Evolutionary conservation across 768 basidiomycete genomes (phyloP).

Genomic region (Rhizopogon salebrosus): DNA sequence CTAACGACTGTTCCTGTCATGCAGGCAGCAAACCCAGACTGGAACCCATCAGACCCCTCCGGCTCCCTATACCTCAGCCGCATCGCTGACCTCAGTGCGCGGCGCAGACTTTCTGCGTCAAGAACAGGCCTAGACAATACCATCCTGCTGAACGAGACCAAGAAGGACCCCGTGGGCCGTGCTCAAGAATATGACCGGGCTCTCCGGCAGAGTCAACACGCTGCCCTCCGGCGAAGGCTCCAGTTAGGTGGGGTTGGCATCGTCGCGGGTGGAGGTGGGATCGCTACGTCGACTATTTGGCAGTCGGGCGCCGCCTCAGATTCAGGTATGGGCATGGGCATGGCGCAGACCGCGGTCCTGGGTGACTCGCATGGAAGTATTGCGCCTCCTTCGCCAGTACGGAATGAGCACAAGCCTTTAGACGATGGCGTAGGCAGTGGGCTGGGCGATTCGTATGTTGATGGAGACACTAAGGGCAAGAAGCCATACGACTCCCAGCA

Average conservation of each 20-base stretch:
- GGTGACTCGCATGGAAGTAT: slow-evolving; percentile 72
- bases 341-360: slow-evolving; percentile 67
- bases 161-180: slow-evolving; percentile 42
- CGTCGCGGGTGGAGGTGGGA: slow-evolving; percentile 38
- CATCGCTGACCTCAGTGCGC: slow-evolving; percentile 65
- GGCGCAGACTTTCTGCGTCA: slow-evolving; percentile 26
- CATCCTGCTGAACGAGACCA: slow-evolving; percentile 25
- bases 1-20: slow-evolving; percentile 3
- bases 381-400: slow-evolving; percentile 18
- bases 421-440: slow-evolving; percentile 58
- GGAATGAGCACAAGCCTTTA: slow-evolving; percentile 41
- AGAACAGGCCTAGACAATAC: slow-evolving; percentile 22
- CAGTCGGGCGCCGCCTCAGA: slow-evolving; percentile 39
- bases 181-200: slow-evolving; percentile 76
- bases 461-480: slow-evolving; percentile 45
- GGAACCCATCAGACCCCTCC: slow-evolving; percentile 88
- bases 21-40: slow-evolving; percentile 89
- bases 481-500: slow-evolving; percentile 35
- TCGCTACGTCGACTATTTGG: slow-evolving; percentile 44
- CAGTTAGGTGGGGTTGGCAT: slow-evolving; percentile 18
- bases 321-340: slow-evolving; percentile 37
- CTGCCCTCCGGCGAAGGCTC: slow-evolving; percentile 39
- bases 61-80: slow-evolving; percentile 87
- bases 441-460: slow-evolving; percentile 71
- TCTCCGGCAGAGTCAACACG: slow-evolving; percentile 61